Evolutionary conservation across 176 grass and related monocot genomes (phyloP), one percentile per base, ranked within the genome.

Genomic region (Zea luxurians): DNA sequence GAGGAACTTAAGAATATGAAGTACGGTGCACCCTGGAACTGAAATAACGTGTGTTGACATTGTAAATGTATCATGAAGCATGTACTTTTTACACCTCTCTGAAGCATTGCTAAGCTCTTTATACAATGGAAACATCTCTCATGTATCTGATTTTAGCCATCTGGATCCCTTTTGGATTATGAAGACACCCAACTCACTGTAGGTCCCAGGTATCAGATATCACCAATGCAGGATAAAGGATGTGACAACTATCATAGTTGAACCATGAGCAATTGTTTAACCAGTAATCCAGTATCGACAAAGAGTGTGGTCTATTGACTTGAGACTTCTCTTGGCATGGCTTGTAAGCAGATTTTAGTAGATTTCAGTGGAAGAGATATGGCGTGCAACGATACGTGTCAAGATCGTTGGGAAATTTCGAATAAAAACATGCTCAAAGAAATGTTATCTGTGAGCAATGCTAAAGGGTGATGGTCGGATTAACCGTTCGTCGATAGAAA

Each of bases 1-100:
- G 93, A 92, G 20, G 93, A 90, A 61, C 78, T 92, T 53, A 96
- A 87, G 84, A 90, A 72, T n/a, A 85, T 82, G 65, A 91, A 95
- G 77, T 62, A 64, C 4, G 73, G 74, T 45, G 76, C 72, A 82
- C 75, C 83, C 71, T 83, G 78, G 85, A 88, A 88, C 68, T 83
- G 84, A 90, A 73, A 41, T 45, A 41, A 37, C 8, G 13, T 11
- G 12, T 76, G 63, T 37, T 71, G 80, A 79, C 43, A 63, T 77
- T 77, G 61, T 83, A 68, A 77, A 82, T 76, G 37, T 77, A 60
- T 37, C 3, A 27, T 78, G 13, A 55, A 88, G 12, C 57, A 49
- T 77, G 68, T 80, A 48, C 34, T 65, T 65, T 42, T 44, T 27
- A 69, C 5, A 17, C 15, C 12, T 76, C 35, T 20, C 46, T 35